These are phyloP conservation scores for Centrapalus pauciflorus DNA, from an alignment of 129 eudicot genomes.

Conservation along the genomic window DNA sequence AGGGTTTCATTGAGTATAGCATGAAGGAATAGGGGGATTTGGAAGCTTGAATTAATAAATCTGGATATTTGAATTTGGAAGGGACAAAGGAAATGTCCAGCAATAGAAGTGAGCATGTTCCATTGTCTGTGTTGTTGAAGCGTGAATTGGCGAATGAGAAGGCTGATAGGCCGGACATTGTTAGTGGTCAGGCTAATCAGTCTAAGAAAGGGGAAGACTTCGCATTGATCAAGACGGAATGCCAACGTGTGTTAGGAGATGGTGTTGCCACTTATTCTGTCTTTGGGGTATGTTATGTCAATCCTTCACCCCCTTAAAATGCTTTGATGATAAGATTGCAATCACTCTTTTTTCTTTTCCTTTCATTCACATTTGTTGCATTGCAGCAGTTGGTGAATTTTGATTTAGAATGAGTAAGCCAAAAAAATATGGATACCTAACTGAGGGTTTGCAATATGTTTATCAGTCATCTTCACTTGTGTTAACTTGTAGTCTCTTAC, in stretches of 20 bases:
- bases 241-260: constrained; percentile 71
- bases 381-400: background rate
- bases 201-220: constrained; percentile 98
- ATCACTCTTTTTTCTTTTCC: background rate
- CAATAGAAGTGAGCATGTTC: constrained; percentile 69
- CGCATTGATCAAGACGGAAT: constrained; percentile 59
- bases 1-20: background rate
- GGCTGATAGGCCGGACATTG: constrained; percentile 70
- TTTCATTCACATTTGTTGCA: constrained; percentile 5
- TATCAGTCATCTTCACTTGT: background rate
- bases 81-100: constrained; percentile 38
- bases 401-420: background rate
- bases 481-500: background rate
- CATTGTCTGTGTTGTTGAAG: constrained; percentile 76
- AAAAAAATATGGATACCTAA: background rate
- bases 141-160: constrained; percentile 85
- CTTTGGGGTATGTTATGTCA: constrained; percentile 55
- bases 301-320: background rate
- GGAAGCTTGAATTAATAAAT: background rate
- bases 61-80: constrained; percentile 7
- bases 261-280: constrained; percentile 77
- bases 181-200: constrained; percentile 65
- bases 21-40: background rate
- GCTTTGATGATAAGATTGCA: background rate
- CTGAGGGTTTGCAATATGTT: background rate